A percentile compares a stretch with the other conserved stretches of the same genome.
Evolutionary conservation across 768 basidiomycete genomes (phyloP).

Genomic region (Brasilioporus rufonigricans): DNA sequence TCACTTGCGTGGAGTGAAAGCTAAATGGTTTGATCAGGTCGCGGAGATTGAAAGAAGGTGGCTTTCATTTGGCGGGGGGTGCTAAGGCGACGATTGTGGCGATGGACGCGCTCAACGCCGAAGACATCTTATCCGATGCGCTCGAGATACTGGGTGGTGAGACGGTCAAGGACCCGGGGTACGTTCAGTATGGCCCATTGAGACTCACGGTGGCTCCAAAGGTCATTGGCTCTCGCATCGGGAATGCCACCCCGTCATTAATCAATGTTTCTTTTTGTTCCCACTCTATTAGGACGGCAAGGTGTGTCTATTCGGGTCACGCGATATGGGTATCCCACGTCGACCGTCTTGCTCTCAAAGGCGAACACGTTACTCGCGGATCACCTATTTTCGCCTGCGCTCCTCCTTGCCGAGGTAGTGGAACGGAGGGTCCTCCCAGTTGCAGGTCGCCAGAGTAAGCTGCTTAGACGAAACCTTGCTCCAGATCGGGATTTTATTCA

Average conservation of each 20-base stretch:
- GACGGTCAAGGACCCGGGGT: slow-evolving; percentile 40
- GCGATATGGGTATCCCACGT: slow-evolving; percentile 1
- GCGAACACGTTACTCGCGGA: slow-evolving; percentile 72
- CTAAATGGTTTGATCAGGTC: not conserved
- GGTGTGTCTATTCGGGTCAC: slow-evolving; percentile 35
- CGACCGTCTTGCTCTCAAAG: slow-evolving; percentile 31
- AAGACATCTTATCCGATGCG: slow-evolving; percentile 55
- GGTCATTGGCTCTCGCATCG: slow-evolving; percentile 28
- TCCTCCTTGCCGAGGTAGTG: slow-evolving; percentile 64
- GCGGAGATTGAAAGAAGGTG: slow-evolving; percentile 23
- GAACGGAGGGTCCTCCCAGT: slow-evolving; percentile 52
- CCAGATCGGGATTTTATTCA: not conserved
- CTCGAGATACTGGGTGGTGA: slow-evolving; percentile 50
- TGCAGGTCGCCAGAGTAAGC: slow-evolving; percentile 40
- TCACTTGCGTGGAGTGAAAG: slow-evolving; percentile 11
- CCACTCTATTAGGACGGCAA: slow-evolving; percentile 50
- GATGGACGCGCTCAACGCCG: slow-evolving; percentile 22
- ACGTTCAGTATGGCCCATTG: slow-evolving; percentile 54
- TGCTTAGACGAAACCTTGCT: not conserved
- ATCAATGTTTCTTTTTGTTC: not conserved
- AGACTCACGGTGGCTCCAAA: slow-evolving; percentile 56
- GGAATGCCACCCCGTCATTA: not conserved
- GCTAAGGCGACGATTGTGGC: not conserved
- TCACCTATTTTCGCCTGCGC: slow-evolving; percentile 67
- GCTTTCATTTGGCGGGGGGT: not conserved